Conservation (phyloP, 1,284 basidiomycete species). For the Leccinum pachyderme region DNA sequence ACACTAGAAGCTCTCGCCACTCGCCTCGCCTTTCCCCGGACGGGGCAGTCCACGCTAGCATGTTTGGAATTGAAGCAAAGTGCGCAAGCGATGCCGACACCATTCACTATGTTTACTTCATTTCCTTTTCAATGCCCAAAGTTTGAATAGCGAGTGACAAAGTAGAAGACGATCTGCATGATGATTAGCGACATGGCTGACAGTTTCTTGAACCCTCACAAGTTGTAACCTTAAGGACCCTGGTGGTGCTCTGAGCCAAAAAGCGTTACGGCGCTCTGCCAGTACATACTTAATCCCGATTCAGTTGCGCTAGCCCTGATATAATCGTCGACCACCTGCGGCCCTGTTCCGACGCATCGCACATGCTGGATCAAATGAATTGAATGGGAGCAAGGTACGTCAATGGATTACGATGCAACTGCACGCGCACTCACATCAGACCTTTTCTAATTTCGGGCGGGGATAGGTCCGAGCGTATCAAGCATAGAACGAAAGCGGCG, state of each 20-base stretch:
- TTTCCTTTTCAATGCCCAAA: background rate
- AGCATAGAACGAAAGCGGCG: background rate
- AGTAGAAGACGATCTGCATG: constrained; percentile 6
- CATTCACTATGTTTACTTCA: background rate
- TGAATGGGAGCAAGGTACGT: background rate
- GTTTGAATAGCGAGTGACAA: background rate
- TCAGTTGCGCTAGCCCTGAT: constrained; percentile 2
- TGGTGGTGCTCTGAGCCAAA: background rate
- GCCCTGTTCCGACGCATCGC: constrained; percentile 11
- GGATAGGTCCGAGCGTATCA: background rate
- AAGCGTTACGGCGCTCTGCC: constrained; percentile 1
- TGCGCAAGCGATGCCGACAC: background rate
- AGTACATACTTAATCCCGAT: background rate
- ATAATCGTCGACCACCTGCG: background rate
- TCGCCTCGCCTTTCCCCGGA: background rate
- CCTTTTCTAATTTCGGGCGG: constrained; percentile 3
- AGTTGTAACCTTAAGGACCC: background rate
- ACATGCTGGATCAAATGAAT: background rate
- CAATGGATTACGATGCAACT: background rate
- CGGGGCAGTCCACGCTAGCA: background rate
- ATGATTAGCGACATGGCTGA: background rate
- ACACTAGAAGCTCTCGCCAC: background rate
- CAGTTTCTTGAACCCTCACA: constrained; percentile 7
- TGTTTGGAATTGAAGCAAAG: constrained; percentile 4
- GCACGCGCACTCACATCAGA: background rate